Evolutionary conservation across 306 rosid genomes (phyloP), one percentile per base, ranked within the genome.

Genomic region (Canavalia ensiformis): DNA sequence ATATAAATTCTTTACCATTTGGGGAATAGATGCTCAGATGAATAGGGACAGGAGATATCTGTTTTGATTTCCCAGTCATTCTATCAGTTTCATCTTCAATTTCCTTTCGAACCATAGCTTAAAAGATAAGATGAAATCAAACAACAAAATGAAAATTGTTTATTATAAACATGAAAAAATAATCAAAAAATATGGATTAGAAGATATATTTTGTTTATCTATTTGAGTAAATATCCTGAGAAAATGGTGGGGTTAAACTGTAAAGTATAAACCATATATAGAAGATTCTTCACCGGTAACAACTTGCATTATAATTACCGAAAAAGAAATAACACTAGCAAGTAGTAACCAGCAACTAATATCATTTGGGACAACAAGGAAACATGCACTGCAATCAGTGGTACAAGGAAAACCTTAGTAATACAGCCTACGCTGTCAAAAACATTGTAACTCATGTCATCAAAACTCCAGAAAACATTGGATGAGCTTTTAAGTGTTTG

Each of bases 21-120:
- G 92, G 90, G 67, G 98, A 94, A 88, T 84, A 84, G 66, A 94
- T 94, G 59, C 95, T 89, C 70, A 94, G 98, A 88, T 94, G 93
- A 84, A 94, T 94, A 41, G 98, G 94, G 87, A 90, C 87, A 49
- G 91, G 90, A 72, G 98, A 94, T 86, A 94, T 94, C 80, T 88
- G 91, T 46, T 92, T 94, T 80, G 92, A 80, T 81, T 77, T 88
- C 81, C 97, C 95, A 35, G 94, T 90, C 85, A 92, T 11, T 74
- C 90, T 87, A 87, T 92, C 80, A 9, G 98, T 94, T 86, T 92
- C 98, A 58, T 88, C 92, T 87, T 94, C 89, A 87, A 94, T 94
- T 88, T 94, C 98, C 85, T 88, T 89, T 74, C 94, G 89, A 82
- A 94, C 94, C 84, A 84, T 11, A 66, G 93, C 98, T 94, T 82